Evolutionary conservation across 2,329 filamentous ascomycete species (phyloP).

Genomic region (Sclerotiophoma versabilis): DNA sequence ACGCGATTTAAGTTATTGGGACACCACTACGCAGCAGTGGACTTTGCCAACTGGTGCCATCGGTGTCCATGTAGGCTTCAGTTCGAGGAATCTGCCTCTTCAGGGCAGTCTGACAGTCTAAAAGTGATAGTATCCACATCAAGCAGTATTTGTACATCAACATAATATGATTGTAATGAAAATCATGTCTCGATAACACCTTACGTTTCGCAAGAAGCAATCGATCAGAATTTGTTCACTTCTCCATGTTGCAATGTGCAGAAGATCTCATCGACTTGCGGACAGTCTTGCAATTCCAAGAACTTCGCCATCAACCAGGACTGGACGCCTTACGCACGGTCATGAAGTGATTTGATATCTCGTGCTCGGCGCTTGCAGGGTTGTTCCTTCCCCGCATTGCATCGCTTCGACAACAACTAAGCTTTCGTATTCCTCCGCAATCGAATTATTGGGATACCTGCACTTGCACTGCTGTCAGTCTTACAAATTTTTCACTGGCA

Average conservation of each 20-base stretch:
- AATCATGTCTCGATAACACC: no score
- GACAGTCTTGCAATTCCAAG: neutral
- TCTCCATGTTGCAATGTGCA: no score
- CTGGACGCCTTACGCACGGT: slow-evolving; percentile 9
- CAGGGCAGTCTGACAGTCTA: neutral
- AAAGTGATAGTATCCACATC: neutral
- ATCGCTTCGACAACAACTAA: neutral
- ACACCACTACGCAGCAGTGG: slow-evolving; percentile 55
- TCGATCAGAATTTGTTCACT: neutral
- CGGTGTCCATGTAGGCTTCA: slow-evolving; percentile 36
- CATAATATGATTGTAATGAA: no score
- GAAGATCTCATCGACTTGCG: neutral
- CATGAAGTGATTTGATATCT: neutral
- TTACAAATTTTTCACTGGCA: neutral
- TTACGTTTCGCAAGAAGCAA: neutral
- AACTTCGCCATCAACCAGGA: neutral
- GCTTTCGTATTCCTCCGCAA: slow-evolving; percentile 3
- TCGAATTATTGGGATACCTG: neutral
- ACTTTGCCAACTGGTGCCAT: slow-evolving; percentile 36
- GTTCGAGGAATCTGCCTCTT: slow-evolving; percentile 30
- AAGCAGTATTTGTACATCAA: no score
- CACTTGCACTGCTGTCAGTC: neutral
- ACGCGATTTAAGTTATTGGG: slow-evolving; percentile 60
- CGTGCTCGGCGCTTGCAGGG: slow-evolving; percentile 5
- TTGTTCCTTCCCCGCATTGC: neutral